These are phyloP conservation scores for Cyberlindnera japonica DNA, from an alignment of 805 yeast species.

Conservation along the genomic window DNA sequence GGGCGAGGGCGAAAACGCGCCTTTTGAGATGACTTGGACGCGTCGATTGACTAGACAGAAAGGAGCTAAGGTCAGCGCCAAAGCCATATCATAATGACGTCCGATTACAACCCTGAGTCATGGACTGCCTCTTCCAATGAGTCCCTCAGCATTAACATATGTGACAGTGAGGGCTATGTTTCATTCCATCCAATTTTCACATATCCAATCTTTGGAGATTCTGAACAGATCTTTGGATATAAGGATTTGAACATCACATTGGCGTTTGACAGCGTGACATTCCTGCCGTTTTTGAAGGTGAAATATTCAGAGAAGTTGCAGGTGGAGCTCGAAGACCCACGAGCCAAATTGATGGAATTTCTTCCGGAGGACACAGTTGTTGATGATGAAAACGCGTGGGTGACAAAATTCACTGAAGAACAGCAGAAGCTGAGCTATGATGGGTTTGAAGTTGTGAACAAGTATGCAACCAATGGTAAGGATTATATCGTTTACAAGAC, in stretches of 20 bases:
- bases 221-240: slow-evolving; percentile 86
- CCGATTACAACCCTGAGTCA: slow-evolving; percentile 56
- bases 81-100: slow-evolving; percentile 24
- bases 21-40: too few relatives aligned
- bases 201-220: slow-evolving; percentile 90
- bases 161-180: slow-evolving; percentile 55
- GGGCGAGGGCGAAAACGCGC: too few relatives aligned
- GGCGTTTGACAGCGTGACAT: slow-evolving; percentile 70
- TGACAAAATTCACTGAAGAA: slow-evolving; percentile 48
- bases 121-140: slow-evolving; percentile 80
- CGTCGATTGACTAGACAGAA: background rate
- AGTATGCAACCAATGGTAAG: slow-evolving; percentile 35
- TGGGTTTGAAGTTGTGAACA: slow-evolving; percentile 28
- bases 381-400: slow-evolving; percentile 70
- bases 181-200: slow-evolving; percentile 78
- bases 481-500: slow-evolving; percentile 49
- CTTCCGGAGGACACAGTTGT: slow-evolving; percentile 60
- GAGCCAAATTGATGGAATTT: slow-evolving; percentile 47
- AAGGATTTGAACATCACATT: slow-evolving; percentile 61
- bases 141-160: slow-evolving; percentile 55
- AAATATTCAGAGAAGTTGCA: slow-evolving; percentile 49
- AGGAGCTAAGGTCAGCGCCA: background rate
- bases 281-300: slow-evolving; percentile 67
- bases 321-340: slow-evolving; percentile 58
- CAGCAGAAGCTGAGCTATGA: slow-evolving; percentile 38